phyloP scores from a whole-genome alignment of 306 rosid species.

The Vicia faba region DNA sequence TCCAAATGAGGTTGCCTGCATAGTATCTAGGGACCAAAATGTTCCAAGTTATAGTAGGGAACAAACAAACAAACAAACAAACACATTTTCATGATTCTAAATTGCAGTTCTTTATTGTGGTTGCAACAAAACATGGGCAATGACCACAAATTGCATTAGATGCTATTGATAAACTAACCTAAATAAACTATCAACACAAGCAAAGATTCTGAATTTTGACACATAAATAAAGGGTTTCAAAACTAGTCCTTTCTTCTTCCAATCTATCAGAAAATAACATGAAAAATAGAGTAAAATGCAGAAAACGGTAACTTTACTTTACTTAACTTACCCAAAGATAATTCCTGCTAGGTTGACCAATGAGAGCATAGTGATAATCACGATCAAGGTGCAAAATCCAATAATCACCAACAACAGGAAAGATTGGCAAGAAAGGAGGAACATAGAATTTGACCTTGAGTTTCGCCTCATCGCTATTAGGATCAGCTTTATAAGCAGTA shows the following conservation, averaged over 20 bases:
- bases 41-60: neutral
- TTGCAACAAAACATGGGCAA: no score
- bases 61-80: neutral
- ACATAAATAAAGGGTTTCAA: neutral
- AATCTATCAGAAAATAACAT: neutral
- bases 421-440: conserved; percentile 81
- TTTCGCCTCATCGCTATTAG: conserved; percentile 77
- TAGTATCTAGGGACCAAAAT: conserved; percentile 54
- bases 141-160: no score
- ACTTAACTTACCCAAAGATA: conserved; percentile 90
- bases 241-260: neutral
- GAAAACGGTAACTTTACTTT: no score
- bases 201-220: no score
- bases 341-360: conserved; percentile 77
- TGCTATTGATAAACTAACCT: no score
- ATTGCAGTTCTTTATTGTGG: no score
- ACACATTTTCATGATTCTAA: neutral
- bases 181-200: no score
- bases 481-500: conserved; percentile 70
- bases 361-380: conserved; percentile 68
- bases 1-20: conserved; percentile 59
- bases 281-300: neutral
- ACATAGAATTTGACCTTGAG: conserved; percentile 83
- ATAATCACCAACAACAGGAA: conserved; percentile 80
- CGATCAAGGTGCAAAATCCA: conserved; percentile 79